Evolutionary conservation across 257 asterid species (phyloP), one percentile per base, ranked within the genome.

Genomic region (Osmanthus fragrans): DNA sequence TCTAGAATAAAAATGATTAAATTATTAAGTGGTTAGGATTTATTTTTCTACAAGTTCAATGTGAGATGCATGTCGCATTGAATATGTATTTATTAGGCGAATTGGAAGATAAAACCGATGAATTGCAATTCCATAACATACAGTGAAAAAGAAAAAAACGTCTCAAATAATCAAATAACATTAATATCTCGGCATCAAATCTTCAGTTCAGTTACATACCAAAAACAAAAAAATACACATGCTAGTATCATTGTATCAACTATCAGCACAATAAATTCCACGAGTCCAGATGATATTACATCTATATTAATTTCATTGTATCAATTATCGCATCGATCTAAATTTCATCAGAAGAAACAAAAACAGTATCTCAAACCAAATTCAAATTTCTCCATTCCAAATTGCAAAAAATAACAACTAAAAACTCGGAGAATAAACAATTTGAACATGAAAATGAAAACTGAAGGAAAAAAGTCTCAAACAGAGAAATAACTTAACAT

Each of bases 61-160:
- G 40, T 39, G 67, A 84, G 80, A 73, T 13, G 71, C 70, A 33
- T 21, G 49, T 23, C 65, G 19, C 11, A 6, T 49, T 65, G 10
- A 45, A 71, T 37, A 30, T 39, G 32, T 29, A 25, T 4, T 37
- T 49, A 45, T 39, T 2, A 39, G 66, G 5, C 33, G 25, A 64
- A 18, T 29, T 29, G 66, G 74, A 79, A 70, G 29, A 47, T 33
- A 63, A 40, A 74, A 42, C 76, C 73, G 19, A 80, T 39, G 76
- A 75, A 39, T 19, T 27, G 72, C 72, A 42, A 60, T 32, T 56
- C 42, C n/a, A 72, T 71, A 32, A 23, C 34, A 40, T 37, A 42
- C 11, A 5, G 19, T 56, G 29, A 56, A 7, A 5, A 39, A 25
- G 27, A 3, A 12, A 9, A 23, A 40, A 40, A 39, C 21, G 64